Evolutionary conservation across 257 asterid species (phyloP).

Genomic region (Solanum gandarillasii): DNA sequence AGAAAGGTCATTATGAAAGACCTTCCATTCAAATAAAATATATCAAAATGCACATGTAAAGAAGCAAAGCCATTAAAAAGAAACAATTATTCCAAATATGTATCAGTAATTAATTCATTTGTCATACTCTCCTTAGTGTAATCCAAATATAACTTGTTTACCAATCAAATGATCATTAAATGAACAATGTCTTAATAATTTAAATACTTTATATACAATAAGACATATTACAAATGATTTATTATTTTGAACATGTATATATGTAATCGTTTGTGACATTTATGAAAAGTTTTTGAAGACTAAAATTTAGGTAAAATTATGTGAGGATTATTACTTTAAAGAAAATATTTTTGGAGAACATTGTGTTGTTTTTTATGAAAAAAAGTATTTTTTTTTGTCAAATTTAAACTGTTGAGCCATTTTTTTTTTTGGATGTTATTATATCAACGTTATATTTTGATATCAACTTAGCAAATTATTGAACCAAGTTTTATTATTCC

Average conservation of each 20-base stretch:
- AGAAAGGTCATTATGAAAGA: no score
- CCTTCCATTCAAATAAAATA: no score
- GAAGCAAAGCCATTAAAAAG: neutral
- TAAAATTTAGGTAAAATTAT: no score
- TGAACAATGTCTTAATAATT: neutral
- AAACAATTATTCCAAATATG: no score
- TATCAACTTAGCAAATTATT: neutral
- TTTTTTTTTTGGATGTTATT: no score
- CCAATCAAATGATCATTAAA: neutral
- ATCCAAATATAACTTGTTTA: neutral
- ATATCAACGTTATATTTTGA: rapidly evolving
- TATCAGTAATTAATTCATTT: neutral
- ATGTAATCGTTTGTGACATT: neutral
- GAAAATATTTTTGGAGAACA: neutral
- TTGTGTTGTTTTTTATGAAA: neutral
- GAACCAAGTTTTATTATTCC: neutral
- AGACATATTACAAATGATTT: no score
- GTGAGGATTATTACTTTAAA: neutral
- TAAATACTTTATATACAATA: no score
- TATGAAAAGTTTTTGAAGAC: neutral
- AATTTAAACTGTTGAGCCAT: neutral
- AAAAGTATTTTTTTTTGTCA: neutral
- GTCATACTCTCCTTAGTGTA: neutral
- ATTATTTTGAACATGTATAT: no score
- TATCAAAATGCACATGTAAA: no score